These are phyloP conservation scores for Plasmodium falciparum DNA, from an alignment of 169 alveolate species.

Conservation along the genomic window DNA sequence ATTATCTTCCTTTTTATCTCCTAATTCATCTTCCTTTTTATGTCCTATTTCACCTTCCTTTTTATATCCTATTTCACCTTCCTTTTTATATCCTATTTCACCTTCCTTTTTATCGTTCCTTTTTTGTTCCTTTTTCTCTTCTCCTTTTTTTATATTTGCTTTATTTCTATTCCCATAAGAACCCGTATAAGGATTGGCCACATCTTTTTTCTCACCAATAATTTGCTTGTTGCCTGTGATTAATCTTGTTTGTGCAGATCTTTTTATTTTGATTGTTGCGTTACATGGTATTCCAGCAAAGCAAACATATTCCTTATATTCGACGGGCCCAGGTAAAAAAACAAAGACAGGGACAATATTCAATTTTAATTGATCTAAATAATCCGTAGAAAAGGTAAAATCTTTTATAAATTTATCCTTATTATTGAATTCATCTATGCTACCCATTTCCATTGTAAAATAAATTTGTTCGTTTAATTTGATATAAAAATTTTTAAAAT, in stretches of 20 bases:
- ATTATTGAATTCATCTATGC: constrained; percentile 13
- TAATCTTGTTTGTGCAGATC: neutral
- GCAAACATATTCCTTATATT: constrained; percentile 50
- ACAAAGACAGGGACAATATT: constrained; percentile 35
- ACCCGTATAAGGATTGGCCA: neutral
- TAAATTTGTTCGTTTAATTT: neutral
- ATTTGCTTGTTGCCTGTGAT: neutral
- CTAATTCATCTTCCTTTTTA: no score
- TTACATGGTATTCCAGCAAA: constrained; percentile 52
- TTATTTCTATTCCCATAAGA: neutral
- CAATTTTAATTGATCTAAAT: constrained; percentile 4
- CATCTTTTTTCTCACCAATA: neutral
- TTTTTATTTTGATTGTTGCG: constrained; percentile 19
- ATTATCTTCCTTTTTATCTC: no score
- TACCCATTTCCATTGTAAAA: neutral
- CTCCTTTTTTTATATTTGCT: neutral
- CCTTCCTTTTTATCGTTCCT: neutral
- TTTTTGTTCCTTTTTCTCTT: neutral
- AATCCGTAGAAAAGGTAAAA: constrained; percentile 31
- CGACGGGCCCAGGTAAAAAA: constrained; percentile 46
- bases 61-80: no score
- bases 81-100: neutral
- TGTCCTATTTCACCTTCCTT: no score
- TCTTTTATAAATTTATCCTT: constrained; percentile 6
- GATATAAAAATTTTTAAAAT: constrained; percentile 18